phyloP scores from a whole-genome alignment of 2,329 filamentous ascomycete genomes.

The Claviceps humidiphila region DNA sequence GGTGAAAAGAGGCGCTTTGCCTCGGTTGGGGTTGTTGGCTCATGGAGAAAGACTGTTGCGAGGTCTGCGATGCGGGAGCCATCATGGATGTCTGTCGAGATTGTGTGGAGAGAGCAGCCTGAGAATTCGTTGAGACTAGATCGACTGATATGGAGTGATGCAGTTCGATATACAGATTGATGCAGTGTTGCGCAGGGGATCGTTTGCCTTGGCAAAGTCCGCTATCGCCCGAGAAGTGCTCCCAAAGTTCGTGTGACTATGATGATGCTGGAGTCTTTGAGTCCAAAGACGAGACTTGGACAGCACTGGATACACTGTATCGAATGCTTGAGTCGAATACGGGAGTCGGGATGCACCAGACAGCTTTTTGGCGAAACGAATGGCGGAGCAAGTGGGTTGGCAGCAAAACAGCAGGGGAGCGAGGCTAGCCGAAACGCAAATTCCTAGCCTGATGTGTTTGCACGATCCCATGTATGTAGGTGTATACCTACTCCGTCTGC shows the following conservation, averaged over 20 bases:
- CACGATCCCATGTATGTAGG: too few species aligned
- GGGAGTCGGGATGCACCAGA: background rate
- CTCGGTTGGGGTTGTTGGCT: constrained; percentile 38
- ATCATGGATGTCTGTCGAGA: constrained; percentile 9
- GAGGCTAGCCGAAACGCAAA: too few species aligned
- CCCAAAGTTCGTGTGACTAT: too few species aligned
- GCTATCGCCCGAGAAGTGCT: background rate
- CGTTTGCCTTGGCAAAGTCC: background rate
- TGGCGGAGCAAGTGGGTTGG: constrained; percentile 5
- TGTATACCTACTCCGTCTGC: background rate
- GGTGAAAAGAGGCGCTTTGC: constrained; percentile 23
- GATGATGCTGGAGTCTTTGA: too few species aligned
- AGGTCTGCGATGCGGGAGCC: constrained; percentile 36
- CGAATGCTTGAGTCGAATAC: background rate
- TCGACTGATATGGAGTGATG: too few species aligned
- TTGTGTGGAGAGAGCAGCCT: background rate
- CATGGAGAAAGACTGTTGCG: constrained; percentile 44
- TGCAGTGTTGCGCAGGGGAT: background rate
- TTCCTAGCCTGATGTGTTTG: too few species aligned
- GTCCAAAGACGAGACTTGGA: background rate
- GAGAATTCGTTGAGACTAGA: background rate
- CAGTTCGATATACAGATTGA: background rate
- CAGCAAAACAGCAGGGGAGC: background rate
- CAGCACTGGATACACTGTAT: background rate
- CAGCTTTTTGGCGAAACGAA: constrained; percentile 5